phyloP scores from a whole-genome alignment of 164 flowering plant species.

The Malania oleifera region DNA sequence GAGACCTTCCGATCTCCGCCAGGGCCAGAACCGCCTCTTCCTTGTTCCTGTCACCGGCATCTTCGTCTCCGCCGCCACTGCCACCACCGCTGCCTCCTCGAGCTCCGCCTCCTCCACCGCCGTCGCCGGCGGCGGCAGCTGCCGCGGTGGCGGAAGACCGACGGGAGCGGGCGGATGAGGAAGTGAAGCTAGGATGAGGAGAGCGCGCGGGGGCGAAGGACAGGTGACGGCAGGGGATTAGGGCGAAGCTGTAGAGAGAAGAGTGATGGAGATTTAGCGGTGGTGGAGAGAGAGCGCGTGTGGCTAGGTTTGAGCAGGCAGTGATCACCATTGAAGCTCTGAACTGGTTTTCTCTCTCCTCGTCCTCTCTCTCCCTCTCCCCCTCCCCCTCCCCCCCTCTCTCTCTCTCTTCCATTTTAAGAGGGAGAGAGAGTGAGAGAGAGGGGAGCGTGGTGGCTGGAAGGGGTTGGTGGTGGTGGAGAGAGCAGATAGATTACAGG shows the following conservation, averaged over 20 bases:
- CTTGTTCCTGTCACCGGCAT: conserved; percentile 42
- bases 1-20: conserved; percentile 44
- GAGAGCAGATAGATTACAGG: background rate
- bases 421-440: background rate
- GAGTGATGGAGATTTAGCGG: conserved; percentile 3
- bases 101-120: conserved; percentile 12
- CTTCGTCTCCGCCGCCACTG: conserved; percentile 24
- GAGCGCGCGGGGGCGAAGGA: background rate
- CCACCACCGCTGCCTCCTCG: conserved; percentile 28
- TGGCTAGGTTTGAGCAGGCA: conserved; percentile 10
- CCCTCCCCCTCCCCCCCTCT: background rate
- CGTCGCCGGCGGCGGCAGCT: conserved; percentile 23
- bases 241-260: background rate
- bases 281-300: conserved; percentile 9
- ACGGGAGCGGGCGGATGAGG: background rate
- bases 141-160: conserved; percentile 1
- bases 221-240: conserved; percentile 1
- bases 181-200: conserved; percentile 1
- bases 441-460: background rate
- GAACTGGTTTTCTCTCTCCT: background rate
- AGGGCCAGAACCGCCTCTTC: conserved; percentile 52
- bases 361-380: background rate
- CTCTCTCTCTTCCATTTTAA: background rate
- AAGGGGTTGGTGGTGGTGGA: background rate
- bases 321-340: conserved; percentile 14